Conservation (phyloP, 176 grass and related monocot species). For the Bolboschoenus planiculmis region DNA sequence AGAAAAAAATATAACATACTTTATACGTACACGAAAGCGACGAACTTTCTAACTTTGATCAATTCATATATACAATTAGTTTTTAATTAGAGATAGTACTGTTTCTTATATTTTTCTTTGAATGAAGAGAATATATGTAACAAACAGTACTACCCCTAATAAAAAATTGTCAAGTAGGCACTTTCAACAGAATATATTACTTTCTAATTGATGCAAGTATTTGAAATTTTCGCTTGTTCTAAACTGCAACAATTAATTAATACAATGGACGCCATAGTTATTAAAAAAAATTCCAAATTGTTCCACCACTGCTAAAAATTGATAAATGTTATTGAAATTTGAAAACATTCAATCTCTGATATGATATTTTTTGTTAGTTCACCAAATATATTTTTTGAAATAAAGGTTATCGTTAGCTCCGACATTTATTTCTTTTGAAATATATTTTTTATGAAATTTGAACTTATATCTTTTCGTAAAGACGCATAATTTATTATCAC, state of each 20-base stretch:
- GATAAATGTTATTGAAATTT: too few relatives aligned
- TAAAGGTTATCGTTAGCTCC: too few relatives aligned
- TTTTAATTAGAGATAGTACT: neutral
- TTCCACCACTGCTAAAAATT: too few relatives aligned
- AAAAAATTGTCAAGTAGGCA: conserved; percentile 10
- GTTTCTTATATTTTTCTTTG: neutral
- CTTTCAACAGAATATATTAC: neutral
- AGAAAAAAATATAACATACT: neutral
- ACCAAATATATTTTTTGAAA: too few relatives aligned
- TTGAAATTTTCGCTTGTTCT: neutral
- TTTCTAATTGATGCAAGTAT: neutral
- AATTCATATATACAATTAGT: neutral
- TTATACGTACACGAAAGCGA: neutral
- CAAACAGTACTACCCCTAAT: too few relatives aligned
- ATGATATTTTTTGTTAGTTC: too few relatives aligned
- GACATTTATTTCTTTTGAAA: too few relatives aligned
- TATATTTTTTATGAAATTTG: too few relatives aligned
- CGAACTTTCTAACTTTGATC: neutral
- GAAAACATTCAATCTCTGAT: too few relatives aligned
- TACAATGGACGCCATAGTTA: neutral
- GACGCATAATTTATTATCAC: too few relatives aligned
- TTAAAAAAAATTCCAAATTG: too few relatives aligned
- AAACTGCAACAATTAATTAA: neutral
- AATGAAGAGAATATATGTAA: neutral
- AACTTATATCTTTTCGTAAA: too few relatives aligned